Conservation (phyloP, 202 grass and related monocot species). For the Saccharum hybrid region DNA sequence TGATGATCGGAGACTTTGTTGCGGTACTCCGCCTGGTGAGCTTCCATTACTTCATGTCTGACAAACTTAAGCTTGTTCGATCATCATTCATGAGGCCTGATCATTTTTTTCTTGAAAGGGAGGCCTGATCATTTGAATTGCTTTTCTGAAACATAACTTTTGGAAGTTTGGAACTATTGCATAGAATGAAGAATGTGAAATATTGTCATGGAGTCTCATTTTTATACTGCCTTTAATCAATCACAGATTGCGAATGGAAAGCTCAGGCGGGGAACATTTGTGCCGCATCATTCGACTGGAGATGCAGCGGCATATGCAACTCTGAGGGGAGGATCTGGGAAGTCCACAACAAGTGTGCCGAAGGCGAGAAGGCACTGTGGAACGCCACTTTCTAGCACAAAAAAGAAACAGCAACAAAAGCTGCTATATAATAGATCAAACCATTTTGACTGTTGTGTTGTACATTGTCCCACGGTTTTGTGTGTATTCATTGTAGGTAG, state of each 20-base stretch:
- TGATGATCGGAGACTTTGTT: constrained; percentile 81
- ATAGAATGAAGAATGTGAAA: not conserved
- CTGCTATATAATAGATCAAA: constrained; percentile 26
- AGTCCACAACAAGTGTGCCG: constrained; percentile 81
- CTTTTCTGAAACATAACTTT: not conserved
- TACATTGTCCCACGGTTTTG: constrained; percentile 45
- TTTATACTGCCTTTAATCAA: not conserved
- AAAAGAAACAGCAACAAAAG: not conserved
- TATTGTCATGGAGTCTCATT: not conserved
- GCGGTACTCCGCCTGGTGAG: constrained; percentile 88
- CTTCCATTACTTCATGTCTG: constrained; percentile 8
- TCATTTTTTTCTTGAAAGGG: too few species aligned
- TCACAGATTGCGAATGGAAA: constrained; percentile 94
- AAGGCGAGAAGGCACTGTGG: constrained; percentile 66
- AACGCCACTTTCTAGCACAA: constrained; percentile 65
- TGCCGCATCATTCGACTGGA: constrained; percentile 88
- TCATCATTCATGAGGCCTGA: too few species aligned
- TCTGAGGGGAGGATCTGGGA: constrained; percentile 86
- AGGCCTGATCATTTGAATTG: not conserved
- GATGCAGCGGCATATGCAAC: constrained; percentile 94
- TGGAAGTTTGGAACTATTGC: not conserved
- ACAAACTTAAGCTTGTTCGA: not conserved
- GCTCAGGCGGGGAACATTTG: constrained; percentile 87
- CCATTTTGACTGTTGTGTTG: constrained; percentile 35
- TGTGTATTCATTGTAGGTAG: constrained; percentile 61